phyloP scores from a whole-genome alignment of 176 grass and related monocot species.

The Guadua angustifolia region DNA sequence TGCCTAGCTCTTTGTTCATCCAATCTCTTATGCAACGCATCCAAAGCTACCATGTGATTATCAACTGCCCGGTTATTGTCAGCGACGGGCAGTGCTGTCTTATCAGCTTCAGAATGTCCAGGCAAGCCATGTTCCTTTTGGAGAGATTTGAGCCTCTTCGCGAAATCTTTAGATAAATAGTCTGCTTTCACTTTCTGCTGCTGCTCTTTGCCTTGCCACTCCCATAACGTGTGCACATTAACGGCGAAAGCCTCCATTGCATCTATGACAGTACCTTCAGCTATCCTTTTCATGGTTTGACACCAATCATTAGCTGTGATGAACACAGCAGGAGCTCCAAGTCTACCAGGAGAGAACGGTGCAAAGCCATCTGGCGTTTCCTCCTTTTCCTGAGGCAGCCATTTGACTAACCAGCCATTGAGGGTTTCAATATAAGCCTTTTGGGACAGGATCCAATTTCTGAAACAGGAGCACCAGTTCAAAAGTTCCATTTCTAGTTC shows the following conservation, averaged over 20 bases:
- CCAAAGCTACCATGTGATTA: constrained; percentile 62
- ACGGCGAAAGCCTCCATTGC: constrained; percentile 68
- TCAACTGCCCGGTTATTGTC: constrained; percentile 45
- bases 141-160: constrained; percentile 57
- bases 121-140: constrained; percentile 55
- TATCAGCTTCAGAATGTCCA: constrained; percentile 35
- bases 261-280: constrained; percentile 59
- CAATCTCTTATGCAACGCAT: constrained; percentile 64
- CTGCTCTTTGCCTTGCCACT: constrained; percentile 64
- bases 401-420: constrained; percentile 84
- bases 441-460: constrained; percentile 73
- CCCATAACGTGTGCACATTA: constrained; percentile 66
- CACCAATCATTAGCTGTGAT: constrained; percentile 81
- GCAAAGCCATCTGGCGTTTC: constrained; percentile 59
- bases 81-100: constrained; percentile 3
- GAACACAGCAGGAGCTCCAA: constrained; percentile 77
- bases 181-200: constrained; percentile 68
- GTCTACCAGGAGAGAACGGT: constrained; percentile 67
- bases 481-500: constrained; percentile 82
- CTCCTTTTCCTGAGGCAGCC: constrained; percentile 85
- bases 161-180: constrained; percentile 71
- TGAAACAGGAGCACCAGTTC: constrained; percentile 89
- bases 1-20: constrained; percentile 76
- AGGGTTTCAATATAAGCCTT: constrained; percentile 73
- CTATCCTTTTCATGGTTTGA: constrained; percentile 59